phyloP scores from a whole-genome alignment of 2,329 filamentous ascomycete genomes.

The Verticillium klebahnii region DNA sequence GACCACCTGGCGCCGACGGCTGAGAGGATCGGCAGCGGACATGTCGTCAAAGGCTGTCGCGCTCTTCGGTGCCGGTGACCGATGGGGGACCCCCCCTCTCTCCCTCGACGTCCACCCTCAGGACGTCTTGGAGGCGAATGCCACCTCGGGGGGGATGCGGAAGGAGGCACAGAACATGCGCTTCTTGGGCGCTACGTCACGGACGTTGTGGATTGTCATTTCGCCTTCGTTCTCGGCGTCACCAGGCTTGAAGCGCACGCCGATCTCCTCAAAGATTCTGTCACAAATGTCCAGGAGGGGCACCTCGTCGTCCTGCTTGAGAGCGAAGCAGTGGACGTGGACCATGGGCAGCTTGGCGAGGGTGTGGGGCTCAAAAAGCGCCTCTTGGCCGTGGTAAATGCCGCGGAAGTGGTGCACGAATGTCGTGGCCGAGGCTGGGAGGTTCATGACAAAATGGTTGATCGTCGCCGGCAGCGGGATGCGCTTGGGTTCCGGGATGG shows the following conservation, averaged over 20 bases:
- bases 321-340: conserved; percentile 92
- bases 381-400: conserved; percentile 68
- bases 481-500: conserved; percentile 29
- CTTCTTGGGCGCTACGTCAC: conserved; percentile 89
- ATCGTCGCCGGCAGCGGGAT: conserved; percentile 67
- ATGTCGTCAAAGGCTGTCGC: background rate
- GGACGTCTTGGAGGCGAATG: conserved; percentile 50
- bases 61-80: background rate
- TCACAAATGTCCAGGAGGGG: conserved; percentile 47
- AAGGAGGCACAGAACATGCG: conserved; percentile 97
- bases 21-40: background rate
- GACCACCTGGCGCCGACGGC: background rate
- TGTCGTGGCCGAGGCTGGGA: conserved; percentile 82
- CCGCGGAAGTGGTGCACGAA: conserved; percentile 77
- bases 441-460: conserved; percentile 97
- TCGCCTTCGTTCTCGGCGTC: conserved; percentile 43
- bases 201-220: conserved; percentile 62
- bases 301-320: conserved; percentile 71
- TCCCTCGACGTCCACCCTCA: background rate
- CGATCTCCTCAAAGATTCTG: conserved; percentile 35
- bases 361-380: conserved; percentile 59
- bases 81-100: background rate
- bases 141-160: conserved; percentile 74
- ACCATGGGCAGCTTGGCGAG: conserved; percentile 67
- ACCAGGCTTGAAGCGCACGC: conserved; percentile 33